Evolutionary conservation across 352 stramenopile genomes (phyloP).

Genomic region (Thalassiosira oceanica): DNA sequence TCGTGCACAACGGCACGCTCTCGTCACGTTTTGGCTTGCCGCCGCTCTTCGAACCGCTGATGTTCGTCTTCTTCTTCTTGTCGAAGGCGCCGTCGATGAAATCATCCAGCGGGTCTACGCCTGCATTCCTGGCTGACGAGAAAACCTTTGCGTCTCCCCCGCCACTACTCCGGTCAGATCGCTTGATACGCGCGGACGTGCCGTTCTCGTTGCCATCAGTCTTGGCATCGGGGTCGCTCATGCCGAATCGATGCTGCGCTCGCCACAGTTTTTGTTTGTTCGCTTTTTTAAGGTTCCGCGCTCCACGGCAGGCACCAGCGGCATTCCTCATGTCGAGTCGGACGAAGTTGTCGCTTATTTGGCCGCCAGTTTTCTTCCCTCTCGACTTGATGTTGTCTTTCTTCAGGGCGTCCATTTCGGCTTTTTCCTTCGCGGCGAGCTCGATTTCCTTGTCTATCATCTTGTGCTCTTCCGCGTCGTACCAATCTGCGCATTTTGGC

Average conservation of each 20-base stretch:
- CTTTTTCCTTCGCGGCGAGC: background rate
- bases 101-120: slow-evolving; percentile 79
- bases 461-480: slow-evolving; percentile 30
- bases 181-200: background rate
- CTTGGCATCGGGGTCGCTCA: slow-evolving; percentile 14
- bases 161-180: background rate
- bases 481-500: slow-evolving; percentile 50
- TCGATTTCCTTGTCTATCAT: slow-evolving; percentile 25
- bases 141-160: slow-evolving; percentile 37
- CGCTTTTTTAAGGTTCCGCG: slow-evolving; percentile 51
- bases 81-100: slow-evolving; percentile 73
- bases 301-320: slow-evolving; percentile 70
- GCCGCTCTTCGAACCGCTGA: background rate
- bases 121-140: slow-evolving; percentile 38
- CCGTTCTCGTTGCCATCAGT: background rate
- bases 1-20: background rate
- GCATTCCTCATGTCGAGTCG: slow-evolving; percentile 70
- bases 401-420: background rate
- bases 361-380: slow-evolving; percentile 2
- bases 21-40: background rate
- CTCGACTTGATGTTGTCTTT: background rate
- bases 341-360: slow-evolving; percentile 80
- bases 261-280: slow-evolving; percentile 49
- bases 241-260: slow-evolving; percentile 46
- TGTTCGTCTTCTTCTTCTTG: background rate